phyloP scores from a whole-genome alignment of 2,329 filamentous ascomycete species.

The Alternaria angustiovoidea region DNA sequence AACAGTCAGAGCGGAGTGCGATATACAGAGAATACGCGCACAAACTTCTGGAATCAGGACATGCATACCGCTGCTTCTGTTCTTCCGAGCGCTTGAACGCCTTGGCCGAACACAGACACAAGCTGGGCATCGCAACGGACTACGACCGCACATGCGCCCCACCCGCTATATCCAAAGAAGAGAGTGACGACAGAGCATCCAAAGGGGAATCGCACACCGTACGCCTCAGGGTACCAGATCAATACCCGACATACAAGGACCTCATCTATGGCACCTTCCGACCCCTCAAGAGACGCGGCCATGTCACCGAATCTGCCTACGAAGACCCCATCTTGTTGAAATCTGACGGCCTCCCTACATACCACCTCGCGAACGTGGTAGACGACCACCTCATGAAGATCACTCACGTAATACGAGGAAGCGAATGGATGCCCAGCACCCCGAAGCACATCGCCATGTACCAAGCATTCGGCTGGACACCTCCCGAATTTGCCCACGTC shows the following conservation, averaged over 20 bases:
- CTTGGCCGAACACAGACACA: conserved; percentile 70
- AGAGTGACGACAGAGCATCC: conserved; percentile 75
- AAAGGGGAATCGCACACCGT: conserved; percentile 78
- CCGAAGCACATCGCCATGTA: conserved; percentile 73
- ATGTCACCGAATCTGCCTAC: conserved; percentile 57
- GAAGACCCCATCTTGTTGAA: conserved; percentile 93
- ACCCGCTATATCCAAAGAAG: conserved; percentile 62
- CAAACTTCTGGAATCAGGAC: conserved; percentile 71
- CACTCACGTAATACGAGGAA: conserved; percentile 91
- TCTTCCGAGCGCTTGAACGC: conserved; percentile 72
- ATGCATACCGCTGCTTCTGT: conserved; percentile 96
- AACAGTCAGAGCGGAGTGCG: conserved; percentile 79
- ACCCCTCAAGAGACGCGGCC: conserved; percentile 48
- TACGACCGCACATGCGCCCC: conserved; percentile 78
- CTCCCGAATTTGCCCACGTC: conserved; percentile 59
- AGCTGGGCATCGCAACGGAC: conserved; percentile 65
- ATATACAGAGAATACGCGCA: conserved; percentile 77
- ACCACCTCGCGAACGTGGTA: conserved; percentile 96
- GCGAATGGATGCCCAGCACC: conserved; percentile 97
- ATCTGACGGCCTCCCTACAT: conserved; percentile 90
- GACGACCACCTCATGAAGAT: conserved; percentile 96
- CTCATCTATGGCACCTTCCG: conserved; percentile 73
- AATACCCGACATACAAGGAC: conserved; percentile 74
- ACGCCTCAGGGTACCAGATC: conserved; percentile 72
- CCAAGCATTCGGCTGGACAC: conserved; percentile 58